Base-by-base conservation (phyloP, 257 asterid species). In the Fraxinus excelsior region DNA sequence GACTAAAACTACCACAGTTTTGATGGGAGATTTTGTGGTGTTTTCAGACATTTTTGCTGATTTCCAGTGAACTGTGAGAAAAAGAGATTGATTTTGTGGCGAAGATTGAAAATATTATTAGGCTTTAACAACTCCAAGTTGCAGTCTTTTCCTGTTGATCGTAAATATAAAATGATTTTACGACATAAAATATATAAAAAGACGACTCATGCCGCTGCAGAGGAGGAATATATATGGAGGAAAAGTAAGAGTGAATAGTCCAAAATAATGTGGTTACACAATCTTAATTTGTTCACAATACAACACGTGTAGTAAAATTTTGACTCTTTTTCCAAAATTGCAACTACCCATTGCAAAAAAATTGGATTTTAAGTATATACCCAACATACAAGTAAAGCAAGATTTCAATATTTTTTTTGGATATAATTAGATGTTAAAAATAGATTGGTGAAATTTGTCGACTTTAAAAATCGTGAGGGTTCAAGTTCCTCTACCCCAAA, bases 1-100 rank as follows among this genome's bases (percentile, higher is more conserved):
- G 68, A 91, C 95, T 79, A 91, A 31, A 10, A 91, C 85, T 3
- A 90, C 95, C 0, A 91, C 46, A 28, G 97, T 90, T 80, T 91
- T 91, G 86, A 91, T 90, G 65, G 93, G 89, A 81, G 71, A 83
- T 19, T 74, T 31, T 66, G 75, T 9, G 21, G 64, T 67, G 34
- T 38, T 51, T 35, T 65, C 69, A 10, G 73, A 40, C 84, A 77
- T 80, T 35, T 3, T 70, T 72, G n/a, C 25, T 40, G 7, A 2
- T 38, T 38, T 44, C 35, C 12, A 21, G 46, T 42, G 21, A 12
- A 21, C 38, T 9, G 64, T 8, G 8, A 32, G 1, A 21, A 1
- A 2, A 3, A 44, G 56, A 37, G 35, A 34, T 0, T 35, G 40
- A 37, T 7, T 37, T 37, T 37, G 64, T 25, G 62, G n/a, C 5